Evolutionary conservation across 148 eudicot species (phyloP), one percentile per base, ranked within the genome.

Genomic region (Hydrangea macrophylla): DNA sequence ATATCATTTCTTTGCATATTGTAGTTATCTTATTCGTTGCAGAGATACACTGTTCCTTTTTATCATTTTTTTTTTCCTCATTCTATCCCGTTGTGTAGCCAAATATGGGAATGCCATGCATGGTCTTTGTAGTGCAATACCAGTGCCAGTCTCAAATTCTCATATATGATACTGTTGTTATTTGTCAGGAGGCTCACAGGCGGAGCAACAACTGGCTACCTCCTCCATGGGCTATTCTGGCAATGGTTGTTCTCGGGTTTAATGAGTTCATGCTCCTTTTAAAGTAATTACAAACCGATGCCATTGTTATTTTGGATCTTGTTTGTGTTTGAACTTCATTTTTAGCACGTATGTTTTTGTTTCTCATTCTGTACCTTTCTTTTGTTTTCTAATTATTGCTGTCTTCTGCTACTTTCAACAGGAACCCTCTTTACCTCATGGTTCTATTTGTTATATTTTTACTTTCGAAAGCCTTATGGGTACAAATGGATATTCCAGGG

Each of bases 241-340:
- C 86, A 18, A 76, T 82, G 83, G 15, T 79, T 53, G 45, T 82
- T 27, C 76, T 82, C 9, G 85, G 85, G 13, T 79, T 78, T 33
- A 82, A 82, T 48, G 83, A 82, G 27, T 79, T 82, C 68, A 82
- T 82, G 85, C 61, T 76, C 27, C 85, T 82, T 72, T 67, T 82
- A 67, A 75, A 62, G 85, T 82, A 57, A 39, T 60, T 64, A 55
- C 37, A 15, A 37, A 54, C 17, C 48, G 36, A 25, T 11, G 10
- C 2, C 6, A 9, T 23, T 53, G 7, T 53, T 31, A 6, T 30
- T n/a, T 32, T 24, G 20, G 22, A 13, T 13, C 20, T 8, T 5
- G 7, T 18, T 33, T 11, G 24, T 7, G 13, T 55, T 24, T 35
- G 8, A 55, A 67, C 22, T 54, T 44, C 60, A 53, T 3, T 33